phyloP scores from a whole-genome alignment of 345 rosid species.

The Eucalyptus rudis region DNA sequence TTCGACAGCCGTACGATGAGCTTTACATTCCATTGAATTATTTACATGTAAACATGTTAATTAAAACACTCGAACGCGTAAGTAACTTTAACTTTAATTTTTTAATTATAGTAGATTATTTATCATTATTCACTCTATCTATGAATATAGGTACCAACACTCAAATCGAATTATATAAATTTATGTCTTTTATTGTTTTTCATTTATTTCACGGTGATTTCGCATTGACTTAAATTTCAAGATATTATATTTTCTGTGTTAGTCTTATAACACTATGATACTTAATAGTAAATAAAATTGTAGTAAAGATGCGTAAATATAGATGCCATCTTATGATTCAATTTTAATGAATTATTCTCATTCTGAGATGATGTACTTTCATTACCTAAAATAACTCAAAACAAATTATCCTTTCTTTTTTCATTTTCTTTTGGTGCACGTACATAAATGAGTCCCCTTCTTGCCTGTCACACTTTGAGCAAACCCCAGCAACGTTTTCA shows the following conservation, averaged over 20 bases:
- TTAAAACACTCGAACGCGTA: fast-evolving
- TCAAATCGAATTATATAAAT: fast-evolving
- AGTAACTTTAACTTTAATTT: fast-evolving
- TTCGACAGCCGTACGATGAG: not conserved
- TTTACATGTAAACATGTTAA: not conserved
- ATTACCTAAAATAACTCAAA: not conserved
- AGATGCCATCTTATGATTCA: not conserved
- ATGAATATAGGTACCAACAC: fast-evolving
- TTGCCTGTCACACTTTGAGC: not conserved
- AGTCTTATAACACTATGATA: too few relatives aligned
- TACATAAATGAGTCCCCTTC: not conserved
- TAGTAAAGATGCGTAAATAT: not conserved
- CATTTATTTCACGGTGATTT: fast-evolving
- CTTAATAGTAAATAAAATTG: not conserved
- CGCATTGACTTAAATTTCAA: too few relatives aligned
- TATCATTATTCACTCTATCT: fast-evolving
- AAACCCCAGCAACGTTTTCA: not conserved
- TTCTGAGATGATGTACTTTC: not conserved
- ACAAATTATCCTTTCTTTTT: not conserved
- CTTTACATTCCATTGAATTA: not conserved
- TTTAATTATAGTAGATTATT: too few relatives aligned
- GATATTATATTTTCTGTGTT: fast-evolving
- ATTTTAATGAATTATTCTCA: not conserved
- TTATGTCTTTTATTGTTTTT: too few relatives aligned
- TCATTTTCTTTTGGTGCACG: not conserved